Base-by-base conservation (phyloP, 2,329 filamentous ascomycete species). In the Nigrospora osmanthi region DNA sequence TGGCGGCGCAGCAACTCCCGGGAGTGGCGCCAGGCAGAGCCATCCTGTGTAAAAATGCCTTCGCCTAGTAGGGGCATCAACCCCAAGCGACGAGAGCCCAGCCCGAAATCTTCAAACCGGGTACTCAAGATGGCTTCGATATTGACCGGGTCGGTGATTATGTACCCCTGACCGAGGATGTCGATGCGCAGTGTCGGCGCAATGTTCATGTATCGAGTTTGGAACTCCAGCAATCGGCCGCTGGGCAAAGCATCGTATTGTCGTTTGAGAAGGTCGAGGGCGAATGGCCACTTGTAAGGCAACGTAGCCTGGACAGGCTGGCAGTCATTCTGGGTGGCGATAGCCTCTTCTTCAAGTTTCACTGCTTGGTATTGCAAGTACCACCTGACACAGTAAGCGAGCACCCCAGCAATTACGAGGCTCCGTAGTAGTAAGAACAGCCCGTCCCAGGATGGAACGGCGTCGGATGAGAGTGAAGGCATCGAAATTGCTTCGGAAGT, bases 11-110 rank as follows among this genome's bases (percentile, higher is more conserved):
- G 37, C 2, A 59, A 17, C 10, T 58, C 55, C n/a, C 62, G 48
- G 1, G 60, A 62, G 19, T 54, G 59, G 31, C 58, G 56, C 62
- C 62, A 65, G 12, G 58, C 43, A 1, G 40, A 19, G 4, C 62
- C 64, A 32, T 66, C 62, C 41, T 60, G 54, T 3, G 56, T 57
- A 47, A 65, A 66, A 30, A 65, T 64, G 2, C 62, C 62, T 38
- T 62, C 52, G 3, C 62, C 62, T 14, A 66, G 51, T 2, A 66
- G 47, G 1, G 60, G 57, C n/a, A 47, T 45, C 13, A 55, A 44
- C 10, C 48, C 54, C 7, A 49, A 39, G 11, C 47, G 47, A 32
- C 62, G 54, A 30, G 36, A 35, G 13, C 60, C 62, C 3, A 63
- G 46, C 2, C 49, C 45, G 38, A 47, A 63, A 37, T 63, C 54